Evolutionary conservation across 768 basidiomycete species (phyloP).

Genomic region (Tricholoma sp.): DNA sequence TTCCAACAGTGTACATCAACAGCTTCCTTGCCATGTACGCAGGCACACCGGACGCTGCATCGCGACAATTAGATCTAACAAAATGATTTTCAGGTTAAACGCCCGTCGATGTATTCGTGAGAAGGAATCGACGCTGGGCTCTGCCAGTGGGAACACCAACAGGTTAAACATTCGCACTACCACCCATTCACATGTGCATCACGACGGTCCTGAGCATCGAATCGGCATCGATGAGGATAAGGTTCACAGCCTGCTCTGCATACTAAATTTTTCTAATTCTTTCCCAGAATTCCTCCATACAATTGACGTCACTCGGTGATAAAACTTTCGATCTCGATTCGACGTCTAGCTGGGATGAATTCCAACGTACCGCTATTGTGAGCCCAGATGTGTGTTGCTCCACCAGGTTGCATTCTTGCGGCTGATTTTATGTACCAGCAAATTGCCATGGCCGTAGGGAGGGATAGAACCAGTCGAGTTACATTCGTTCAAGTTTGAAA

Average conservation of each 20-base stretch:
- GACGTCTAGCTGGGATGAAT: background rate
- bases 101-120: conserved; percentile 15
- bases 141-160: conserved; percentile 3
- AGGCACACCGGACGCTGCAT: background rate
- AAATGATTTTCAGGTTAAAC: conserved; percentile 15
- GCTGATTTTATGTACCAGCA: background rate
- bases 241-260: conserved; percentile 1
- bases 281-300: conserved; percentile 1
- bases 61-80: background rate
- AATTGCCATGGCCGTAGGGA: background rate
- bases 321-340: conserved; percentile 2
- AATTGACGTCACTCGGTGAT: conserved; percentile 4
- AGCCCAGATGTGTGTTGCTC: background rate
- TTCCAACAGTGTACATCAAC: conserved; percentile 22
- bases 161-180: conserved; percentile 13
- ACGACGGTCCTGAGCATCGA: background rate
- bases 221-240: conserved; percentile 4
- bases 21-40: conserved; percentile 26
- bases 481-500: background rate
- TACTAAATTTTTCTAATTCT: background rate
- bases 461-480: background rate
- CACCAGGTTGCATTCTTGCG: background rate
- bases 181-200: conserved; percentile 6
- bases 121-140: conserved; percentile 1
- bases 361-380: background rate